Evolutionary conservation across 1,284 basidiomycete species (phyloP), one percentile per base, ranked within the genome.

Genomic region (Papiliotrema laurentii): DNA sequence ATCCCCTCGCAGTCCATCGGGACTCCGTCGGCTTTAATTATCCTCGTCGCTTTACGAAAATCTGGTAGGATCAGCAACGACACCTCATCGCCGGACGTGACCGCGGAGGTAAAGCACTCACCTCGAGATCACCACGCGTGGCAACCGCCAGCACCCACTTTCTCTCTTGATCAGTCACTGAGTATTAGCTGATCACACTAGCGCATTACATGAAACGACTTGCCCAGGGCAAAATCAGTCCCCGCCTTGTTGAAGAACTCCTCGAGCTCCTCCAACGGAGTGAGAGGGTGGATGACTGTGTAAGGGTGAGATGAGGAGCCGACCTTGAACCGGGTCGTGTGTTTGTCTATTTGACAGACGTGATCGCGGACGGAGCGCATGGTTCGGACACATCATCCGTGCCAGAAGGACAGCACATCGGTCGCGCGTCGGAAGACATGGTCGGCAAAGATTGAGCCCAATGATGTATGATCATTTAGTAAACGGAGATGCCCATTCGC

Each of bases 131-230:
- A 37, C 86, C 81, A 37, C 76, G 71, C 13, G 89, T 93, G 1
- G 87, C 89, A 0, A 93, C 84, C 0, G 79, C 89, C 30, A 92
- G 78, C 1, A 92, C 88, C 63, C 92, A 92, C 66, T 90, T 89
- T 52, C 89, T 80, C 45, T 81, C 80, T 38, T 75, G 71, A 68
- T 93, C 89, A 5, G 89, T 92, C 25, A 92, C 89, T 89, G 57
- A 22, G 21, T 16, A 6, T 31, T 52, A 41, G 54, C 25, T 16
- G 43, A 24, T 4, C 13, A 22, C 4, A 34, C 24, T 10, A 16
- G 35, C 3, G 10, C 16, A 43, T 24, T 10, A 21, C n/a, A 27
- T 7, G 24, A 11, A 5, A 38, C 30, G 26, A 55, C 80, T 43
- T 48, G 86, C 88, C 85, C 30, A 92, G 73, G 1, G 87, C 89